Percentiles rank a stretch among this genome's conserved stretches.
Conservation (phyloP, 2,329 filamentous ascomycete genomes). For the Chalara sp. region DNA sequence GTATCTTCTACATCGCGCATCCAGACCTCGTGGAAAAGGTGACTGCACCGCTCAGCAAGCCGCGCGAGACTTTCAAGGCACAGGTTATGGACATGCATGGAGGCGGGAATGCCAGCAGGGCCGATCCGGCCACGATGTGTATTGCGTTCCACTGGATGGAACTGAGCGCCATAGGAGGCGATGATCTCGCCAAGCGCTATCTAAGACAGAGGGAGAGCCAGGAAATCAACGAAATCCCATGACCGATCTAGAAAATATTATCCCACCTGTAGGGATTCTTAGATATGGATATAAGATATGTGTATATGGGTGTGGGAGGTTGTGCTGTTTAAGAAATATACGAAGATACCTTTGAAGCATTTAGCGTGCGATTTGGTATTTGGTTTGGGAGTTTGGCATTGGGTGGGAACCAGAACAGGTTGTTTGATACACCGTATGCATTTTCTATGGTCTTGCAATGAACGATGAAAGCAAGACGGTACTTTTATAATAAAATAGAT, state of each 20-base stretch:
- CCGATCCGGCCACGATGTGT: constrained; percentile 85
- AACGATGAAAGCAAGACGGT: too few relatives aligned
- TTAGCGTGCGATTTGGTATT: too few relatives aligned
- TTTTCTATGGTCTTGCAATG: too few relatives aligned
- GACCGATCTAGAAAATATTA: background rate
- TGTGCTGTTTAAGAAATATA: too few relatives aligned
- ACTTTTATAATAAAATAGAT: too few relatives aligned
- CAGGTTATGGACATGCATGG: constrained; percentile 70
- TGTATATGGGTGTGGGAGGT: too few relatives aligned
- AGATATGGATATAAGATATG: too few relatives aligned
- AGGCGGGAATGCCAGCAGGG: constrained; percentile 43
- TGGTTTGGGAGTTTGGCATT: too few relatives aligned
- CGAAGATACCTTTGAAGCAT: too few relatives aligned
- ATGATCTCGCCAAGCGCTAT: constrained; percentile 76
- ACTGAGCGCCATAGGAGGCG: constrained; percentile 76
- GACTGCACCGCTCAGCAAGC: constrained; percentile 76
- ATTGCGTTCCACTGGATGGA: constrained; percentile 98
- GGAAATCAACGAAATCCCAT: constrained; percentile 27
- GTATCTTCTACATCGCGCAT: constrained; percentile 86
- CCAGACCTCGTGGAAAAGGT: constrained; percentile 77
- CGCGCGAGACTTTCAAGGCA: constrained; percentile 84
- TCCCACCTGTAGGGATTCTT: too few relatives aligned
- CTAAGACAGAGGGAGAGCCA: constrained; percentile 52
- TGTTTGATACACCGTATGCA: too few relatives aligned
- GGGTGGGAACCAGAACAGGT: too few relatives aligned